A percentile compares a stretch with the other conserved stretches of the same genome.
Evolutionary conservation across 305 asterid genomes (phyloP).

Genomic region (Fraxinus paxiana): DNA sequence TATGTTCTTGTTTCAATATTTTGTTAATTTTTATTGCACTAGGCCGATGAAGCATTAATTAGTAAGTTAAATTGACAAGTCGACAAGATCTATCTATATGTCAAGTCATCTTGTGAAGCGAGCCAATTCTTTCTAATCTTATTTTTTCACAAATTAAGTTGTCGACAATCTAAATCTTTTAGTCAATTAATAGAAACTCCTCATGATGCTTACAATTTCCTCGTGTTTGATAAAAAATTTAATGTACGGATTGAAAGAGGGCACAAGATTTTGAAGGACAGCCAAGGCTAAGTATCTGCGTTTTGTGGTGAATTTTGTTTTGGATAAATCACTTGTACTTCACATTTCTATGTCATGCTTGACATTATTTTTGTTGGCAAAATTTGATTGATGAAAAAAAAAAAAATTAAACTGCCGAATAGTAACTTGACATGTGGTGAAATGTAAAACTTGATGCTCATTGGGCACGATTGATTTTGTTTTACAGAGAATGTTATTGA

Average conservation of each 20-base stretch:
- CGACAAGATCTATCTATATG: background rate
- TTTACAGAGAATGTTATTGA: slow-evolving; percentile 44
- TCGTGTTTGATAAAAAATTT: background rate
- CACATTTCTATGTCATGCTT: too few species aligned
- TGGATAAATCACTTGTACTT: background rate
- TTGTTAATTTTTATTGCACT: background rate
- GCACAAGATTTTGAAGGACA: slow-evolving; percentile 34
- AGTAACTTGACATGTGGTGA: too few species aligned
- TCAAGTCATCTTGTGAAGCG: background rate
- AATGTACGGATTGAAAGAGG: background rate
- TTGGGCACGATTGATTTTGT: background rate
- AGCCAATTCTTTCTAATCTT: background rate
- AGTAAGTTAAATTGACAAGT: background rate
- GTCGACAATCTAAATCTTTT: background rate
- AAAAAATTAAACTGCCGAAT: too few species aligned
- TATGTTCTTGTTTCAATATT: background rate
- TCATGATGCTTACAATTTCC: background rate
- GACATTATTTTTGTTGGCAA: background rate
- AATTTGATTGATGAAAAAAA: too few species aligned
- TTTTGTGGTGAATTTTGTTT: too few species aligned
- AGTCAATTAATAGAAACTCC: background rate
- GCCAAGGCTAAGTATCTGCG: background rate
- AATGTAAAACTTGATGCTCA: background rate
- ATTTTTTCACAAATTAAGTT: background rate
- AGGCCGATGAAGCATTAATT: background rate